A percentile compares a stretch with the other conserved stretches of the same genome.
Conservation (phyloP, 305 asterid species). For the Fraxinus floribunda region DNA sequence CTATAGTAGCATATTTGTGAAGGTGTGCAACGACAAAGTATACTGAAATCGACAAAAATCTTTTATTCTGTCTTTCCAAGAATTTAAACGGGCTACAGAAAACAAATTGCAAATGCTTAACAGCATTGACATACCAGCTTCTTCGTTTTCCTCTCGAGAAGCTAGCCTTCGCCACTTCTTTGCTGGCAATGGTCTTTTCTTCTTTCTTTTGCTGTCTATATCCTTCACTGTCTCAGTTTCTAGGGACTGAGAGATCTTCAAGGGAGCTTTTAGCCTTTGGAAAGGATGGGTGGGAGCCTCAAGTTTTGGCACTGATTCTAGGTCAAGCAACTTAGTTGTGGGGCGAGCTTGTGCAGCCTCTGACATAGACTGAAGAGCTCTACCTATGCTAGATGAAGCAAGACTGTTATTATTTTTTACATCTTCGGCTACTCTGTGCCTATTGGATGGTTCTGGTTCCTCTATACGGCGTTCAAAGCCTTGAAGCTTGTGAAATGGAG, state of each 20-base stretch:
- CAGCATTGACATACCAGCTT: conserved; percentile 48
- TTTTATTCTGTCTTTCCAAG: conserved; percentile 11
- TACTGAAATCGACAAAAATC: background rate
- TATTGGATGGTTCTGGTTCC: conserved; percentile 61
- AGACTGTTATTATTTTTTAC: conserved; percentile 38
- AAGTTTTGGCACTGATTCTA: conserved; percentile 61
- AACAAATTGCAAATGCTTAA: conserved; percentile 6
- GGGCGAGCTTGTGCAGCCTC: conserved; percentile 85
- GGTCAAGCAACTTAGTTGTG: conserved; percentile 76
- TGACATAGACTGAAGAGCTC: conserved; percentile 62
- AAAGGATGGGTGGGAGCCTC: conserved; percentile 76
- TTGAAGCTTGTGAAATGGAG: conserved; percentile 93
- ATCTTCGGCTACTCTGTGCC: conserved; percentile 35
- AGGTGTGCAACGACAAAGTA: conserved; percentile 1
- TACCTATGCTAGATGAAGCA: conserved; percentile 73
- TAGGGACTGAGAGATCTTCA: conserved; percentile 51
- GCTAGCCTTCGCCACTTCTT: conserved; percentile 70
- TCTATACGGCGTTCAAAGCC: conserved; percentile 91
- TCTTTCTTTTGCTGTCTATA: conserved; percentile 49
- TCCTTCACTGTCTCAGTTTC: conserved; percentile 46
- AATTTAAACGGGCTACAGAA: conserved; percentile 16
- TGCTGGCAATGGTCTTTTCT: conserved; percentile 77
- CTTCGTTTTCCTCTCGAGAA: conserved; percentile 54
- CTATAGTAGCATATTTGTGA: background rate
- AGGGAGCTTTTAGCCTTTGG: conserved; percentile 55